Conservation (phyloP, 345 rosid genomes). For the Hypericum androsaemum region DNA sequence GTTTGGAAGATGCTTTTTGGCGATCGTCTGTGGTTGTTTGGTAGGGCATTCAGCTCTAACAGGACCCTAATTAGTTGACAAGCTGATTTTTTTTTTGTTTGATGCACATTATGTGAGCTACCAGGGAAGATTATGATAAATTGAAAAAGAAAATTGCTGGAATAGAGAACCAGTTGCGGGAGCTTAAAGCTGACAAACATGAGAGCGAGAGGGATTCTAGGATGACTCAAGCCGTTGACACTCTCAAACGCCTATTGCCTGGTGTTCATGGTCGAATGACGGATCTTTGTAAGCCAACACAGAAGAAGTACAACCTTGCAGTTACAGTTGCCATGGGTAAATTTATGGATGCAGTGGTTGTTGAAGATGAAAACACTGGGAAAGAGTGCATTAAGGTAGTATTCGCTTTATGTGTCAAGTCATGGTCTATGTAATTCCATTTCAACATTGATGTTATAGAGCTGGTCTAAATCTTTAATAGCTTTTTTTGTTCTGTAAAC, state of each 20-base stretch:
- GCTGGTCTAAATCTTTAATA: neutral
- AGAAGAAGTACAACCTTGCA: conserved; percentile 89
- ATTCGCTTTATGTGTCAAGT: conserved; percentile 4
- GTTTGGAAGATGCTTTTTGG: neutral
- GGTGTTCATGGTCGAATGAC: conserved; percentile 99
- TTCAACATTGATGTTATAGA: neutral
- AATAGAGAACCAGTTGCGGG: conserved; percentile 78
- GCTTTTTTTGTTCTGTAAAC: neutral
- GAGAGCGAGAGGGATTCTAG: conserved; percentile 89
- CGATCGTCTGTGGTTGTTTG: neutral
- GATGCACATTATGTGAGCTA: neutral
- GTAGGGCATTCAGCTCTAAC: no score
- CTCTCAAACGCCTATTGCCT: conserved; percentile 78
- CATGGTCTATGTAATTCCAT: neutral
- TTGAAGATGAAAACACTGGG: conserved; percentile 88
- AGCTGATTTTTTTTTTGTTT: neutral
- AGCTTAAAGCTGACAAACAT: conserved; percentile 79
- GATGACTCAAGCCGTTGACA: conserved; percentile 83
- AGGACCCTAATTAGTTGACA: no score
- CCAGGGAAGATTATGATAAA: conserved; percentile 59
- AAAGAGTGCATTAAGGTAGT: conserved; percentile 97
- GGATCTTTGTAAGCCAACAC: conserved; percentile 89
- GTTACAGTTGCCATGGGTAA: conserved; percentile 97
- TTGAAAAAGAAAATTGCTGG: conserved; percentile 69
- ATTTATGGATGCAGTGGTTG: conserved; percentile 98